phyloP scores from a whole-genome alignment of 1,139 yeast genomes.

The Hemisphaericaspora xylofermentans region DNA sequence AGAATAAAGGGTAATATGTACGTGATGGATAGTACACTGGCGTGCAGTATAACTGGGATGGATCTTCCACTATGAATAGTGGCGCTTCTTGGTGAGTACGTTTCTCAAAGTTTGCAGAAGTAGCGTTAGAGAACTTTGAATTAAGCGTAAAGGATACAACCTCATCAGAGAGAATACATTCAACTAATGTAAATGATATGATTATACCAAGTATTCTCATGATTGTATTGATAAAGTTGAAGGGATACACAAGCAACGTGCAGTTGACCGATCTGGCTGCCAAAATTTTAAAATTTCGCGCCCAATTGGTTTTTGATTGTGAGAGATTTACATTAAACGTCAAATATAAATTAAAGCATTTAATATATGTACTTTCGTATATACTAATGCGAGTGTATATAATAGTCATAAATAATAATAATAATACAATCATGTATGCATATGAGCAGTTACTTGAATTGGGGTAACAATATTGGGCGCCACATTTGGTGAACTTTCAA shows the following conservation, averaged over 20 bases:
- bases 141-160: constrained; percentile 11
- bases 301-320: too few relatives aligned
- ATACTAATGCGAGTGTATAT: not conserved
- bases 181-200: not conserved
- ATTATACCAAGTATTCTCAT: constrained; percentile 2
- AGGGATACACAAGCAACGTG: not conserved
- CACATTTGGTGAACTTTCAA: constrained; percentile 27
- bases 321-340: too few relatives aligned
- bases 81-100: constrained; percentile 41
- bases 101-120: constrained; percentile 15
- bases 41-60: constrained; percentile 26
- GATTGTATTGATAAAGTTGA: not conserved
- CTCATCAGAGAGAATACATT: constrained; percentile 4
- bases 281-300: not conserved
- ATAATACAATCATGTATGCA: constrained; percentile 15
- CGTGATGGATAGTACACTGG: constrained; percentile 39
- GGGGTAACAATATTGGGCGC: constrained; percentile 47
- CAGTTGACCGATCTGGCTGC: constrained; percentile 1
- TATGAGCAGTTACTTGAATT: constrained; percentile 46
- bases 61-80: constrained; percentile 28
- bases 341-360: not conserved
- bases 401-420: not conserved
- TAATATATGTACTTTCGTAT: not conserved
- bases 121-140: constrained; percentile 12
- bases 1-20: constrained; percentile 14